Conservation (phyloP, 345 rosid genomes). For the Lenwebbia sp. region DNA sequence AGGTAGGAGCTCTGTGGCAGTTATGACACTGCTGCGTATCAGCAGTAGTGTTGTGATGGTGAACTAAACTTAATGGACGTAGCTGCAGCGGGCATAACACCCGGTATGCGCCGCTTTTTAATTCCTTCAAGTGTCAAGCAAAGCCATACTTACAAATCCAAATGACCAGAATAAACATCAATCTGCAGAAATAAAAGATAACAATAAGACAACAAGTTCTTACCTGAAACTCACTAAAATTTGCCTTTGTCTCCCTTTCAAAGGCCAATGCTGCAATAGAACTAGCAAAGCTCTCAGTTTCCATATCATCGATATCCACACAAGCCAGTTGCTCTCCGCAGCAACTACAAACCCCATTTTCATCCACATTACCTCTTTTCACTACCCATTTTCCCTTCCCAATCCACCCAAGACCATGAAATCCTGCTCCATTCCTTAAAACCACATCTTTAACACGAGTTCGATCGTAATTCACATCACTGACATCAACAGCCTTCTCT, state of each 20-base stretch:
- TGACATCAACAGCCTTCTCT: constrained; percentile 18
- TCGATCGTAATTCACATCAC: constrained; percentile 15
- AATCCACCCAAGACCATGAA: constrained; percentile 93
- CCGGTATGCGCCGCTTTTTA: background rate
- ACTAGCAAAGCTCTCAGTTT: constrained; percentile 51
- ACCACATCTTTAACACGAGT: constrained; percentile 26
- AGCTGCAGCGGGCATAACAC: background rate
- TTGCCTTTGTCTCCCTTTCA: constrained; percentile 68
- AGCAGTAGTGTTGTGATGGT: background rate
- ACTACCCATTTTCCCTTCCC: constrained; percentile 68
- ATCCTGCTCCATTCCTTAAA: constrained; percentile 76
- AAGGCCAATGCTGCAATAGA: constrained; percentile 69
- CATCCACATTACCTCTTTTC: constrained; percentile 38
- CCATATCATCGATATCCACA: constrained; percentile 60
- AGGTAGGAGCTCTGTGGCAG: background rate
- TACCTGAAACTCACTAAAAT: constrained; percentile 82
- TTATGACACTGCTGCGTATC: background rate
- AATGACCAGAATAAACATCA: background rate
- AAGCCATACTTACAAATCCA: background rate
- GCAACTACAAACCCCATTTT: constrained; percentile 47
- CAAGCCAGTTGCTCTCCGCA: constrained; percentile 54
- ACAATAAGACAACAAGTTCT: background rate
- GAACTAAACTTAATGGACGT: background rate
- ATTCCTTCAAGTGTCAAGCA: background rate
- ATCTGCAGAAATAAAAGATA: background rate